These are phyloP conservation scores for Monosporascus sp. DNA, from an alignment of 2,329 filamentous ascomycete species.

Conservation along the genomic window DNA sequence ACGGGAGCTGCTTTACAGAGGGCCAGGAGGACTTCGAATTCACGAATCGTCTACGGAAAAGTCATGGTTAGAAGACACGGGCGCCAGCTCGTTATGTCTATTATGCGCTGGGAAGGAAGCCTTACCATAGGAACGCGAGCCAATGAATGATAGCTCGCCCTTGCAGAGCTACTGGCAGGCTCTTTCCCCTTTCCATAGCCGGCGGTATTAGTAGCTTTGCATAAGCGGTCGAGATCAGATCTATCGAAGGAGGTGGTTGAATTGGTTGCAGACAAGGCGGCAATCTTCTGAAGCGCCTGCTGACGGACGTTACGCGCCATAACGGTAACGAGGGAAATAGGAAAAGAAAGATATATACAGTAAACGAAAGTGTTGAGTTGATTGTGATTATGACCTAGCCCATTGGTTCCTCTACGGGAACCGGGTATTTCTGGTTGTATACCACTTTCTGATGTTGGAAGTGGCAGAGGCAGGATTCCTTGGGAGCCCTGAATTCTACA, in stretches of 20 bases:
- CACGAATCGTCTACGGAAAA: conserved; percentile 64
- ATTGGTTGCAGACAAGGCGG: conserved; percentile 53
- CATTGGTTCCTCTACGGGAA: neutral
- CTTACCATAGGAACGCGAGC: conserved; percentile 57
- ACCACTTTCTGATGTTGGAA: neutral
- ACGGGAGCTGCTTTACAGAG: conserved; percentile 84
- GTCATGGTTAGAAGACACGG: conserved; percentile 11
- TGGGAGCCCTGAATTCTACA: no score
- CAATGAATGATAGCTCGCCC: conserved; percentile 36
- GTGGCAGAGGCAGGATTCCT: neutral
- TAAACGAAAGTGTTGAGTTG: conserved; percentile 16
- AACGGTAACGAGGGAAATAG: conserved; percentile 8
- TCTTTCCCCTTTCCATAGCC: conserved; percentile 37
- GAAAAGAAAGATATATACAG: neutral
- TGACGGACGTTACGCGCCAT: conserved; percentile 56
- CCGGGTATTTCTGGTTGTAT: neutral
- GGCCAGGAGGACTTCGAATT: conserved; percentile 87
- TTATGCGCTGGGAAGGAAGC: neutral
- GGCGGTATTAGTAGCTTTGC: conserved; percentile 46
- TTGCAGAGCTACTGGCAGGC: conserved; percentile 42
- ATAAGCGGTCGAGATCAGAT: conserved; percentile 59
- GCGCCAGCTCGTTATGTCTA: neutral
- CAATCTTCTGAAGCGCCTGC: conserved; percentile 60
- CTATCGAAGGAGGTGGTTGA: conserved; percentile 51
- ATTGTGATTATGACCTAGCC: neutral